These are phyloP conservation scores for Sophora flavescens DNA, from an alignment of 306 rosid genomes.

Conservation along the genomic window DNA sequence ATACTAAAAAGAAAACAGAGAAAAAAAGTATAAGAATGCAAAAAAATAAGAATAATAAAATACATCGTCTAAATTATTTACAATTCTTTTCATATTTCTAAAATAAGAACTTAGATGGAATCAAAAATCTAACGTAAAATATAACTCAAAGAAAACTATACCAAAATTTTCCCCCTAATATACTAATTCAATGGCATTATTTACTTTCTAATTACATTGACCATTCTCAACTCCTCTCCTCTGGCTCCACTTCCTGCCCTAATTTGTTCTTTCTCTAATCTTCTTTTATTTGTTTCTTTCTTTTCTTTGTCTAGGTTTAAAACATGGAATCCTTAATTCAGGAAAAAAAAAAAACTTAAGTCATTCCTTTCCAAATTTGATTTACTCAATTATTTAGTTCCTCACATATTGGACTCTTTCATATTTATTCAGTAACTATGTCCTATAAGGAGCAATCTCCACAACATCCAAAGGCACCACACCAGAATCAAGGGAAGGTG, in stretches of 20 bases:
- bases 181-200: constrained; percentile 4
- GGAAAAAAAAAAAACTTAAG: constrained; percentile 22
- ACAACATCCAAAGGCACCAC: neutral
- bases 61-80: neutral
- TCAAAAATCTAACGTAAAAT: constrained; percentile 6
- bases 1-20: too few relatives aligned
- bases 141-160: constrained; percentile 16
- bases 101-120: neutral
- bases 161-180: neutral
- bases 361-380: constrained; percentile 18
- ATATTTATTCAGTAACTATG: neutral
- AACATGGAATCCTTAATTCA: constrained; percentile 20
- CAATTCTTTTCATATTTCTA: neutral
- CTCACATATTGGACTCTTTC: neutral
- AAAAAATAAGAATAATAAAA: neutral
- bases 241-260: neutral
- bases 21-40: neutral
- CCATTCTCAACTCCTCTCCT: neutral
- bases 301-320: neutral
- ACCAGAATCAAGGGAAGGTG: constrained; percentile 12
- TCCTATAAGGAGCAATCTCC: neutral
- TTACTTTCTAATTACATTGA: constrained; percentile 25
- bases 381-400: neutral
- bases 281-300: neutral
- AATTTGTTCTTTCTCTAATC: neutral